These are phyloP conservation scores for Candida neerlandica DNA, from an alignment of 1,139 yeast genomes.

Conservation along the genomic window DNA sequence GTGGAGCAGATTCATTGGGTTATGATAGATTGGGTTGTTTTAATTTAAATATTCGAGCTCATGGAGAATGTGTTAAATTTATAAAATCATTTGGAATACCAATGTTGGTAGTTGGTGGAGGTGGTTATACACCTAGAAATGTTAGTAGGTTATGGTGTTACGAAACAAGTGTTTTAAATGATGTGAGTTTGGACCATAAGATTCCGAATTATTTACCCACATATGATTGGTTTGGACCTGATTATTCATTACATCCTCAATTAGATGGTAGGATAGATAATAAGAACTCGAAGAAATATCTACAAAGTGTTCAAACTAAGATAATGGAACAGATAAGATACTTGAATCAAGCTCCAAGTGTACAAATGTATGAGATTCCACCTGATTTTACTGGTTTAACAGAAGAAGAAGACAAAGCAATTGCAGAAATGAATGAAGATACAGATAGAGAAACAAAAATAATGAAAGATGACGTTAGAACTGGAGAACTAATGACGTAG, in stretches of 20 bases:
- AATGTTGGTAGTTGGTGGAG: conserved; percentile 91
- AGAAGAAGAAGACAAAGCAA: conserved; percentile 59
- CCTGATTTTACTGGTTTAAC: conserved; percentile 76
- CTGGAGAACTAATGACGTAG: conserved; percentile 19
- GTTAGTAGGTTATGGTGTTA: conserved; percentile 95
- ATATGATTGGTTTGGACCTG: conserved; percentile 90
- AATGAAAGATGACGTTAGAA: conserved; percentile 33
- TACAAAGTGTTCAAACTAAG: conserved; percentile 77
- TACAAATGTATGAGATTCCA: conserved; percentile 86
- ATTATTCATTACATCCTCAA: conserved; percentile 85
- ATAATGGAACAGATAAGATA: conserved; percentile 81
- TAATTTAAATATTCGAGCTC: conserved; percentile 86
- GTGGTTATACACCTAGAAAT: conserved; percentile 96
- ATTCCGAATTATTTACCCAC: conserved; percentile 83
- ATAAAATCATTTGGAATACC: conserved; percentile 87
- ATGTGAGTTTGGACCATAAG: conserved; percentile 71
- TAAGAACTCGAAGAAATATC: conserved; percentile 79
- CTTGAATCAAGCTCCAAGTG: conserved; percentile 91
- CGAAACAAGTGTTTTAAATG: conserved; percentile 86
- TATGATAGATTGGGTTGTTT: conserved; percentile 94
- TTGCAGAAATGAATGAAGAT: conserved; percentile 54
- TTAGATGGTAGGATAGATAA: conserved; percentile 88
- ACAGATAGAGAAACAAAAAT: conserved; percentile 20
- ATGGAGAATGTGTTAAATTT: conserved; percentile 91
- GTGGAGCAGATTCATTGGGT: conserved; percentile 96